Conservation (phyloP, 2,329 filamentous ascomycete species). For the Xylaria polymorpha region DNA sequence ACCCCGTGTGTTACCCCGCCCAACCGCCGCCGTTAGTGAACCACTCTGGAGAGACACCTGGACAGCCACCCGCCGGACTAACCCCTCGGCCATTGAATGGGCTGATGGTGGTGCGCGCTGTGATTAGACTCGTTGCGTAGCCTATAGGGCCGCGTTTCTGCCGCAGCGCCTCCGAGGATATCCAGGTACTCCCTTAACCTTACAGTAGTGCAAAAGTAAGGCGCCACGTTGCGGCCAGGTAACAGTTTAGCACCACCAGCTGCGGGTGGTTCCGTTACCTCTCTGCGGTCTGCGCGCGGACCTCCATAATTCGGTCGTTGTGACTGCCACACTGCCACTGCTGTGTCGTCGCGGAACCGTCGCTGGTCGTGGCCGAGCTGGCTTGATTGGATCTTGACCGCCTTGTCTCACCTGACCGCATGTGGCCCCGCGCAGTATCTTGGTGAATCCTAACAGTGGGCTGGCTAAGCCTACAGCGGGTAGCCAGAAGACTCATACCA, state of each 20-base stretch:
- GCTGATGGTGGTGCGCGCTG: slow-evolving; percentile 5
- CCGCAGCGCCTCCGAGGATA: background rate
- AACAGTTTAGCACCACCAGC: slow-evolving; percentile 6
- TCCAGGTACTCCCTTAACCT: no score
- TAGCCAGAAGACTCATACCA: slow-evolving; percentile 5
- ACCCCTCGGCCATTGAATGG: background rate
- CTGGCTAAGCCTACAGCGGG: slow-evolving; percentile 13
- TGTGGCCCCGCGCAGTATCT: slow-evolving; percentile 20
- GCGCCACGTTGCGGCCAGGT: slow-evolving; percentile 1
- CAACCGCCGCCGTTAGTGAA: no score
- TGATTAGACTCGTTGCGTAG: background rate
- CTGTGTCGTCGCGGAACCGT: background rate
- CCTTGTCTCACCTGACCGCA: slow-evolving; percentile 33
- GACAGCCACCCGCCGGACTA: no score
- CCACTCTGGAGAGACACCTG: no score
- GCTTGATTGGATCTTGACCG: slow-evolving; percentile 31
- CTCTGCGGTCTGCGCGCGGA: background rate
- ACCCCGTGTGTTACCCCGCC: background rate
- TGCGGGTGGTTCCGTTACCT: slow-evolving; percentile 26
- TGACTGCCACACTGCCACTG: background rate
- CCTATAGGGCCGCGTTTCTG: background rate
- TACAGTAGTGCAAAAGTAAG: no score
- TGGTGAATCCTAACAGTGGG: slow-evolving; percentile 35
- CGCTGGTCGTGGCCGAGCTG: slow-evolving; percentile 8
- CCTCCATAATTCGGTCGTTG: slow-evolving; percentile 5